These are phyloP conservation scores for Amanita polypyramis DNA, from an alignment of 768 basidiomycete species.

Conservation along the genomic window DNA sequence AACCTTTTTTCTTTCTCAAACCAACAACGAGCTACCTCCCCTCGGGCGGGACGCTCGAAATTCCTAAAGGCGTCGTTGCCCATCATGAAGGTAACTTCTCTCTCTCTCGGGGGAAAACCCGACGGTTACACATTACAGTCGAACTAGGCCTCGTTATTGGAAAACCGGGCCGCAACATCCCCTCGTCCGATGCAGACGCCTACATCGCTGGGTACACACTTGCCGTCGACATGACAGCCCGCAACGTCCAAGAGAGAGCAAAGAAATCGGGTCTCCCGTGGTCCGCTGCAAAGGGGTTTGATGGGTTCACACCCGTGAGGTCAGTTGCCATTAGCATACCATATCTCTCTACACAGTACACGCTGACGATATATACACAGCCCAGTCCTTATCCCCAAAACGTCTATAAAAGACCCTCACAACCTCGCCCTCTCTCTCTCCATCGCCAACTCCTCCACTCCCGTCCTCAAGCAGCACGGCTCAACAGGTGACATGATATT, in stretches of 20 bases:
- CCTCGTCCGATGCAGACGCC: slow-evolving; percentile 55
- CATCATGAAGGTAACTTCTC: slow-evolving; percentile 80
- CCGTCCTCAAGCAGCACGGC: slow-evolving; percentile 61
- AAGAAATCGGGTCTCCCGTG: slow-evolving; percentile 95
- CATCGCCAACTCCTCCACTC: slow-evolving; percentile 24
- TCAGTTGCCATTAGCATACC: too few species aligned
- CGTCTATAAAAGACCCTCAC: slow-evolving; percentile 57
- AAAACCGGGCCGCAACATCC: slow-evolving; percentile 75
- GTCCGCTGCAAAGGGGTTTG: slow-evolving; percentile 95
- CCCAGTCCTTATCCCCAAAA: slow-evolving; percentile 77
- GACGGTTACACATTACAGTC: too few species aligned
- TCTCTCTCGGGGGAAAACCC: too few species aligned
- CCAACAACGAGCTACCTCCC: slow-evolving; percentile 84
- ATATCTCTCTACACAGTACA: too few species aligned
- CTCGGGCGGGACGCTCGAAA: slow-evolving; percentile 73
- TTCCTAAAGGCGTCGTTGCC: slow-evolving; percentile 71
- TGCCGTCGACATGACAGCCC: slow-evolving; percentile 93
- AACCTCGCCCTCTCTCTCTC: slow-evolving; percentile 69
- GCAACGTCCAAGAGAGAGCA: slow-evolving; percentile 89
- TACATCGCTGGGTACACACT: slow-evolving; percentile 93
- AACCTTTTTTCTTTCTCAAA: slow-evolving; percentile 98
- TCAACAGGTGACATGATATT: slow-evolving; percentile 88
- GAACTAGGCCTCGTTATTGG: slow-evolving; percentile 98
- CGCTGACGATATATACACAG: too few species aligned
- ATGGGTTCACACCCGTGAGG: slow-evolving; percentile 93